Percentiles rank a stretch among this genome's conserved stretches.
phyloP scores from a whole-genome alignment of 495 filamentous ascomycete genomes.

The Aspergillus baeticus region DNA sequence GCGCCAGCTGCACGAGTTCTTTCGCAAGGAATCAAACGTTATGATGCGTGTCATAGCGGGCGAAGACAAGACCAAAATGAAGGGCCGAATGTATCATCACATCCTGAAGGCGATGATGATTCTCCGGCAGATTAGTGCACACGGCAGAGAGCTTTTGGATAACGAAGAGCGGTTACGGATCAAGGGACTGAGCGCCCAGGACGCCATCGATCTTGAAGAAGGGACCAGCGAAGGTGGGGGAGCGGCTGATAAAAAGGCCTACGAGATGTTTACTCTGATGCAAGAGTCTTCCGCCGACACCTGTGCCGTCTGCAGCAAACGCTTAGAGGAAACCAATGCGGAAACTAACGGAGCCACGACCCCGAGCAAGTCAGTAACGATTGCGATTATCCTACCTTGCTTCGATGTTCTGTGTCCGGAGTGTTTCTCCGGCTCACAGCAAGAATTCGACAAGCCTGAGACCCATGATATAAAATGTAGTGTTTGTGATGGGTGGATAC shows the following conservation, averaged over 20 bases:
- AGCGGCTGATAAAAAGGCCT: slow-evolving; percentile 64
- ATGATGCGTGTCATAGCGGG: slow-evolving; percentile 56
- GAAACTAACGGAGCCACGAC: slow-evolving; percentile 42
- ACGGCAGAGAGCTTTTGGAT: slow-evolving; percentile 83
- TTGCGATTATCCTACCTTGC: slow-evolving; percentile 81
- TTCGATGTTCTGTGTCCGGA: slow-evolving; percentile 75
- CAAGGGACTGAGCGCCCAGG: slow-evolving; percentile 73
- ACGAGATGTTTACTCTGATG: slow-evolving; percentile 80
- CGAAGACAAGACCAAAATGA: slow-evolving; percentile 58
- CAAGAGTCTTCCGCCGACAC: slow-evolving; percentile 68
- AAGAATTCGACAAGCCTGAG: slow-evolving; percentile 22
- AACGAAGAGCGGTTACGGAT: slow-evolving; percentile 76
- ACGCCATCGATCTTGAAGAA: slow-evolving; percentile 83
- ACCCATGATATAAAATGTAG: slow-evolving; percentile 52
- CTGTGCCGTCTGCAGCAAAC: slow-evolving; percentile 67
- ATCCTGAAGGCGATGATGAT: slow-evolving; percentile 89
- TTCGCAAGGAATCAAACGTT: slow-evolving; percentile 60
- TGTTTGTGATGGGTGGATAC: slow-evolving; percentile 62
- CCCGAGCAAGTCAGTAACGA: slow-evolving; percentile 47
- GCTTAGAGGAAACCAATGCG: slow-evolving; percentile 46
- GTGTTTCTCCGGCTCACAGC: slow-evolving; percentile 57
- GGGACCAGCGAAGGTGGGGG: slow-evolving; percentile 60
- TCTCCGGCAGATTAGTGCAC: slow-evolving; percentile 84
- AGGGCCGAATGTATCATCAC: slow-evolving; percentile 81
- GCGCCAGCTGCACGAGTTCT: slow-evolving; percentile 55